Evolutionary conservation across 768 basidiomycete genomes (phyloP).

Genomic region (Amanita jacksonii): DNA sequence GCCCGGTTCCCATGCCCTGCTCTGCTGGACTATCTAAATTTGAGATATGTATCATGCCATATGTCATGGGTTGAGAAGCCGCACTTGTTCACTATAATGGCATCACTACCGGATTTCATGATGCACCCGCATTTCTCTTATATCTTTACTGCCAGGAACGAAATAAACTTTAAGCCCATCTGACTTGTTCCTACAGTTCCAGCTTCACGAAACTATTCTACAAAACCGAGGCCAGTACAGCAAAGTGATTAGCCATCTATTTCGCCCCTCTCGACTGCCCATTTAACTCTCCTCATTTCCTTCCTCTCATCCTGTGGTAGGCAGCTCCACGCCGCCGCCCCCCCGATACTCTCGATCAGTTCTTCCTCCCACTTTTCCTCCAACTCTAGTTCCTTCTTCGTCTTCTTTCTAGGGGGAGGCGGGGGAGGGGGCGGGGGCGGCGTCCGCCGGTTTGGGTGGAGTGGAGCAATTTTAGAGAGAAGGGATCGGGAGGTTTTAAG

Average conservation of each 20-base stretch:
- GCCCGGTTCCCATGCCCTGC: no score
- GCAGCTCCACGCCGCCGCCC: conserved; percentile 46
- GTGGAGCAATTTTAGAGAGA: conserved; percentile 62
- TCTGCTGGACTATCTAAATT: no score
- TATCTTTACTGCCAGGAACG: no score
- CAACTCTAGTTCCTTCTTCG: conserved; percentile 65
- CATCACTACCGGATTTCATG: no score
- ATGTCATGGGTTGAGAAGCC: no score
- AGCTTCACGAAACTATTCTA: no score
- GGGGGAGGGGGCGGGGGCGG: conserved; percentile 68
- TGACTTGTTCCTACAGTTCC: no score
- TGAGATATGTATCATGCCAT: no score
- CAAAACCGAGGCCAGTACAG: no score
- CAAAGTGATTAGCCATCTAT: conserved; percentile 47
- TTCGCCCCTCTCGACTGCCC: conserved; percentile 51
- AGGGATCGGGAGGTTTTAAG: conserved; percentile 53
- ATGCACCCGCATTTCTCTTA: no score
- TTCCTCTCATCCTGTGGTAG: conserved; percentile 42
- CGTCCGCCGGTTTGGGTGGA: conserved; percentile 63
- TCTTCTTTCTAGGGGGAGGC: conserved; percentile 66
- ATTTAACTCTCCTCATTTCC: conserved; percentile 47
- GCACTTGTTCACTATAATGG: no score
- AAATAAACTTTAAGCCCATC: no score
- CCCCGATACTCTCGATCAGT: conserved; percentile 62
- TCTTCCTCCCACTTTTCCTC: conserved; percentile 81